Percentiles rank a stretch among this genome's conserved stretches.
Evolutionary conservation across 2,329 filamentous ascomycete species (phyloP).

Genomic region (Elsinoe arachidis): DNA sequence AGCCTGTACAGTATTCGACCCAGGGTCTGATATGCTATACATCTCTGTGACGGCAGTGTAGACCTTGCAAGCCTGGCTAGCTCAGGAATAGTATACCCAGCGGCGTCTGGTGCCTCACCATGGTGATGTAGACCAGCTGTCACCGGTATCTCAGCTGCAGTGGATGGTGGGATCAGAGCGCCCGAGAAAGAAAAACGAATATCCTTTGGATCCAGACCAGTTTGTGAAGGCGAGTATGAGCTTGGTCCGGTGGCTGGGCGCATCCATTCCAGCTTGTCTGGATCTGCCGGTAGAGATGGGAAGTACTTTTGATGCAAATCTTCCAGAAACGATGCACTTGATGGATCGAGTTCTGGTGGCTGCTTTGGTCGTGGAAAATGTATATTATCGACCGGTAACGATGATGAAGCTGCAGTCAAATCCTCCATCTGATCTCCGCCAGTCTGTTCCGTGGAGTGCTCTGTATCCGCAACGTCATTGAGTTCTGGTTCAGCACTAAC

Average conservation of each 20-base stretch:
- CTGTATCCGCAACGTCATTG: neutral
- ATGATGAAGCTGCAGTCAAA: slow-evolving; percentile 19
- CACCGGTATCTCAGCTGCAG: slow-evolving; percentile 64
- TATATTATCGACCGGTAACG: slow-evolving; percentile 23
- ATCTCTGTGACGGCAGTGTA: slow-evolving; percentile 75
- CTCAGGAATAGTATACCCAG: slow-evolving; percentile 87
- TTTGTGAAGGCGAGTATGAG: slow-evolving; percentile 71
- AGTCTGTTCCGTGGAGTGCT: slow-evolving; percentile 3
- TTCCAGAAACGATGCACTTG: slow-evolving; percentile 71
- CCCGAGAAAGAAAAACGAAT: slow-evolving; percentile 87
- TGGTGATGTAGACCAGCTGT: slow-evolving; percentile 86
- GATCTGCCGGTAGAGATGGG: slow-evolving; percentile 75
- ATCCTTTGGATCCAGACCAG: slow-evolving; percentile 61
- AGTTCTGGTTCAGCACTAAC: neutral
- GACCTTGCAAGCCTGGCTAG: slow-evolving; percentile 72
- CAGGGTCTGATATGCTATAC: slow-evolving; percentile 83
- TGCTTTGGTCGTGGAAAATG: slow-evolving; percentile 53
- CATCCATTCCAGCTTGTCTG: slow-evolving; percentile 85
- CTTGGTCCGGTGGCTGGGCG: slow-evolving; percentile 58
- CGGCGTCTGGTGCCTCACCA: slow-evolving; percentile 81
- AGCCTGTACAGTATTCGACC: slow-evolving; percentile 78
- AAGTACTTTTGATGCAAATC: slow-evolving; percentile 91
- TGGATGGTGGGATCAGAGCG: slow-evolving; percentile 65
- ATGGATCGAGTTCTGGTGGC: slow-evolving; percentile 70
- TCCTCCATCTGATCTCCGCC: slow-evolving; percentile 8